Percentiles rank a stretch among this genome's conserved stretches.
phyloP scores from a whole-genome alignment of 805 yeast species.

The Yamadazyma ubonensis region DNA sequence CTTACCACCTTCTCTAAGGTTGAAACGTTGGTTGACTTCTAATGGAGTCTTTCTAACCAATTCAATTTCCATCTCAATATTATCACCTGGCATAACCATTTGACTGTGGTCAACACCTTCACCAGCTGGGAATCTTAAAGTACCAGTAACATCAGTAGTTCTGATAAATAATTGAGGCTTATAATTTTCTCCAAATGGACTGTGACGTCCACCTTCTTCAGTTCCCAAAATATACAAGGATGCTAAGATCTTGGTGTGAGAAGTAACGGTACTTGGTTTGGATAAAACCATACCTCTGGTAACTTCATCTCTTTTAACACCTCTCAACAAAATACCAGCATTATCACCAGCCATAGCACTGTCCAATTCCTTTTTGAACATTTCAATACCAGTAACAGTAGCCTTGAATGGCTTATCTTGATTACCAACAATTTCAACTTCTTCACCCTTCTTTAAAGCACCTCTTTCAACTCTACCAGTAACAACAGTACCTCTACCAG shows the following conservation, averaged over 20 bases:
- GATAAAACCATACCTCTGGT: conserved; percentile 97
- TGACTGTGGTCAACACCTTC: conserved; percentile 75
- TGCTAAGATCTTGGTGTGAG: conserved; percentile 92
- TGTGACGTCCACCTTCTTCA: conserved; percentile 99
- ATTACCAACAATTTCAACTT: conserved; percentile 94
- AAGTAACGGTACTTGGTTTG: conserved; percentile 87
- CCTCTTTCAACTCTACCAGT: conserved; percentile 99
- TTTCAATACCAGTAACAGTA: conserved; percentile 96
- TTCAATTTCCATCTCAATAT: conserved; percentile 91
- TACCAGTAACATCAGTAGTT: conserved; percentile 93
- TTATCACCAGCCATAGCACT: conserved; percentile 99
- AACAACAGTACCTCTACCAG: conserved; percentile 99
- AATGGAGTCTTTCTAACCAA: conserved; percentile 88
- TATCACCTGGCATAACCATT: conserved; percentile 98
- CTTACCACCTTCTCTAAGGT: conserved; percentile 99
- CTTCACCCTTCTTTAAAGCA: conserved; percentile 95
- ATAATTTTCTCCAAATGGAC: conserved; percentile 95
- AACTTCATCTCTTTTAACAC: conserved; percentile 96
- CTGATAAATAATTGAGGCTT: conserved; percentile 97
- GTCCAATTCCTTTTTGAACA: conserved; percentile 98
- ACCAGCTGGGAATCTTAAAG: conserved; percentile 81
- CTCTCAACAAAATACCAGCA: conserved; percentile 96
- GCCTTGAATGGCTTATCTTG: conserved; percentile 85
- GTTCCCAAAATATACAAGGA: conserved; percentile 89
- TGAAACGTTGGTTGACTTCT: conserved; percentile 97